These are phyloP conservation scores for Erythrophleum ivorense DNA, from an alignment of 331 rosid genomes.

Conservation along the genomic window DNA sequence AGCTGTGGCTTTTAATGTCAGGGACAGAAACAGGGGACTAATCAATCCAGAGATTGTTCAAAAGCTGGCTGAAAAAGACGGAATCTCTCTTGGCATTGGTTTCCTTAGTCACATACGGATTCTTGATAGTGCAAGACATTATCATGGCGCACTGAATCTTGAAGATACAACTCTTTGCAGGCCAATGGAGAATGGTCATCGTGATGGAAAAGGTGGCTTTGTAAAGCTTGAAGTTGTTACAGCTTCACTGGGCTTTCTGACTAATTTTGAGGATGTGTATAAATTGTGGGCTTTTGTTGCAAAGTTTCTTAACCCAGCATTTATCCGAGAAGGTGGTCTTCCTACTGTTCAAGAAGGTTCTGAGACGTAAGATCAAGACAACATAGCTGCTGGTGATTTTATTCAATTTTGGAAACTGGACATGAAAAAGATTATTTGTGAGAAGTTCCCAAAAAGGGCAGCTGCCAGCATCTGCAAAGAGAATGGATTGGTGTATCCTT, in stretches of 20 bases:
- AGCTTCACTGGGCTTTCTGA: conserved; percentile 85
- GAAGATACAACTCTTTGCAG: conserved; percentile 70
- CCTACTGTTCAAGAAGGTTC: conserved; percentile 79
- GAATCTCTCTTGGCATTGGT: conserved; percentile 88
- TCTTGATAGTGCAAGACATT: conserved; percentile 64
- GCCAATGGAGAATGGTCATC: conserved; percentile 79
- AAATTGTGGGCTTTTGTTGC: conserved; percentile 94
- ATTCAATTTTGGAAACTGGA: conserved; percentile 44
- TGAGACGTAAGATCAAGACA: conserved; percentile 54
- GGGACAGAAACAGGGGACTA: conserved; percentile 68
- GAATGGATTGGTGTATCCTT: conserved; percentile 36
- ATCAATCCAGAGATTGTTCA: conserved; percentile 91
- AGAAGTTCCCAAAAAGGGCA: conserved; percentile 27
- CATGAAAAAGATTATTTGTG: conserved; percentile 35
- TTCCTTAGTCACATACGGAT: conserved; percentile 86
- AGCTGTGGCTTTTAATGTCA: conserved; percentile 91
- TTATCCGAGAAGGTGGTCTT: conserved; percentile 66
- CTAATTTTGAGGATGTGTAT: conserved; percentile 94
- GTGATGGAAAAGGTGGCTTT: conserved; percentile 64
- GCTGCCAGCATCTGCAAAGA: conserved; percentile 28
- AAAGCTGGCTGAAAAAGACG: conserved; percentile 93
- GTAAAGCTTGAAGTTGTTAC: conserved; percentile 90
- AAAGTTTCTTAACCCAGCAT: conserved; percentile 79
- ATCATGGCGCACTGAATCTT: conserved; percentile 51
- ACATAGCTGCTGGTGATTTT: background rate